A percentile compares a stretch with the other conserved stretches of the same genome.
phyloP scores from a whole-genome alignment of 805 yeast species.

The Zygoascus ofunaensis region DNA sequence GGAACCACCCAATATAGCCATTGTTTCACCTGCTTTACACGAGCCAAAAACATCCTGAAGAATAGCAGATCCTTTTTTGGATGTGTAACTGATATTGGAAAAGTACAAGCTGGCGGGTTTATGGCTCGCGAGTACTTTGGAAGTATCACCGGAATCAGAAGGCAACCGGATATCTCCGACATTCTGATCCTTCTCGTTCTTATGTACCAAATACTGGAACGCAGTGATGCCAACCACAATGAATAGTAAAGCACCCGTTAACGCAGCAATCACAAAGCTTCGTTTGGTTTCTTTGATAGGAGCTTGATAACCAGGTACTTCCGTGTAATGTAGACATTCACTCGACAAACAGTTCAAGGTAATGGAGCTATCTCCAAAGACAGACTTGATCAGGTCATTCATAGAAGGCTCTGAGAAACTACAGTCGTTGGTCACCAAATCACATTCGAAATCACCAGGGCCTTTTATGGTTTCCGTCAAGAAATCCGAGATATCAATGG shows the following conservation, averaged over 20 bases:
- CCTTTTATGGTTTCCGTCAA: conserved; percentile 82
- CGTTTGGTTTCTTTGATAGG: conserved; percentile 40
- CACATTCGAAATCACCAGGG: conserved; percentile 88
- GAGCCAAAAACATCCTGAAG: conserved; percentile 61
- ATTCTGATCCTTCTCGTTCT: conserved; percentile 12
- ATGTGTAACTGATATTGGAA: conserved; percentile 59
- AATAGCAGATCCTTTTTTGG: conserved; percentile 36
- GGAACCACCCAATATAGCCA: conserved; percentile 97
- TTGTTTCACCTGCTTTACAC: conserved; percentile 77
- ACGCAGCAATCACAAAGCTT: conserved; percentile 18
- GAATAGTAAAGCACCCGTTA: conserved; percentile 16
- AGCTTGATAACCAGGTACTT: conserved; percentile 78
- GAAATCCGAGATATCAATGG: conserved; percentile 90
- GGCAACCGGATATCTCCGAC: conserved; percentile 22
- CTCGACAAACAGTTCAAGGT: conserved; percentile 74
- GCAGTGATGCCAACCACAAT: conserved; percentile 10
- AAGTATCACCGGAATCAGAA: conserved; percentile 34
- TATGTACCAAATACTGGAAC: conserved; percentile 14
- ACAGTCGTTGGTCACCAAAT: conserved; percentile 52
- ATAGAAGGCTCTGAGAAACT: conserved; percentile 88
- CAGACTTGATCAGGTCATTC: conserved; percentile 82
- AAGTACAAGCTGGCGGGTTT: conserved; percentile 69
- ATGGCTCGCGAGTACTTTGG: conserved; percentile 44
- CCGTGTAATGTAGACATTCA: conserved; percentile 87
- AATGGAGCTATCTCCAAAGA: conserved; percentile 92